Base-by-base conservation (phyloP, 2,329 filamentous ascomycete species). In the Sarocladiaceae sp. region DNA sequence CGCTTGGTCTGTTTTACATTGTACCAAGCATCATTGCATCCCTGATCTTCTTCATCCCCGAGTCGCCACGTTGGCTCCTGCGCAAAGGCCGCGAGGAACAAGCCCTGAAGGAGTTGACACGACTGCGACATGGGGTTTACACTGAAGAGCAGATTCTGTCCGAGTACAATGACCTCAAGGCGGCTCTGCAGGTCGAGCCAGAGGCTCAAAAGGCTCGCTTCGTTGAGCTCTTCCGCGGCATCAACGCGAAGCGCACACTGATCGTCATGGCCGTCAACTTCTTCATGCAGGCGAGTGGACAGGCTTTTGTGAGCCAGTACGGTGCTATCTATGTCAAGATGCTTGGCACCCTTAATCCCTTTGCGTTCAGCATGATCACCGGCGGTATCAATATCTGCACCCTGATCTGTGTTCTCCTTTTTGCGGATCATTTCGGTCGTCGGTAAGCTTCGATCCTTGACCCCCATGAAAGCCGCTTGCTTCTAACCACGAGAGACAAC, bases 1-100 rank as follows among this genome's bases (percentile, higher is more conserved):
- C 62, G 0, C 50, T 59, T 2, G 61, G 62, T 0, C 49, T 63
- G 0, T 63, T 61, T 60, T 52, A 55, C 42, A 45, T 64, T 12
- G 50, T 65, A 2, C 61, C 63, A 2, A 45, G 49, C 10, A 55
- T 63, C 20, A 47, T 64, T 6, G 39, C 53, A 2, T 44, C 21
- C 16, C 34, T 47, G 11, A 54, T 58, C 24, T 62, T 55, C 50
- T 61, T 58, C 34, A 52, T 61, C 6, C 56, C 60, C 11, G 56
- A 63, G 53, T 55, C 51, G 5, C 55, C 57, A 2, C 45, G 53
- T 7, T 62, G 58, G 59, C 54, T 63, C 2, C 47, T 61, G 2
- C 49, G 50, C 4, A 46, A 54, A 34, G 52, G 50, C 24, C 53
- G 57, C 5, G 32, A 45, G 2, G 57, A 63, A 10, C 58, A 63